Evolutionary conservation across 495 filamentous ascomycete species (phyloP), one percentile per base, ranked within the genome.

Genomic region (Trypethelium eluteriae): DNA sequence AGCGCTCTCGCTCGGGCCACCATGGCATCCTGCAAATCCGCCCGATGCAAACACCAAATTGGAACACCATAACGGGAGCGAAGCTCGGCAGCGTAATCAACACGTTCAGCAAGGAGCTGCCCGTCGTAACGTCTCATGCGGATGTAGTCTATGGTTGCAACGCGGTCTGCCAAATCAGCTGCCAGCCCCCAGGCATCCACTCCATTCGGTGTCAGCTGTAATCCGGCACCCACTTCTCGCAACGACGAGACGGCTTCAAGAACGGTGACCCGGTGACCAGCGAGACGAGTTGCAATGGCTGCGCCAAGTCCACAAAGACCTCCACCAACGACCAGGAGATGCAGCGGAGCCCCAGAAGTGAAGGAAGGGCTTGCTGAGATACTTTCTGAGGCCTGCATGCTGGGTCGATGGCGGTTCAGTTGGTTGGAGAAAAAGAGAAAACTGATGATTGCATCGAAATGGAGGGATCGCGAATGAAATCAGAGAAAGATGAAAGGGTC

Each of bases 81-180:
- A 11, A 56, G 61, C 36, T 65, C 46, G 1, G 39, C 1, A 7
- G 39, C 39, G n/a, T 38, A 63, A n/a, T 63, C 62, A 10, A 44
- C 14, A 39, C 84, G 81, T 67, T 81, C 79, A 0, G 82, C 81
- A 18, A 88, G 80, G 12, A 75, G 66, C 14, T 81, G 82, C 70
- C 82, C 84, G 36, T 81, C 79, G 70, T 84, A 87, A 6, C 83
- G 81, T 68, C 83, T 83, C 56, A 89, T 81, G 1, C 82, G 81
- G 41, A 88, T 76, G 35, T 79, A 74, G 1, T 76, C 77, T 0
- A 85, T 85, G 62, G 81, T 75, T 0, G 82, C 80, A 11, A 82
- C 84, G 25, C 77, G 71, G 25, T 76, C 74, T 68, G 76, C 74
- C 32, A 87, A 68, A 5, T 75, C 73, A 2, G 78, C 70, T 7